Evolutionary conservation across 805 yeast species (phyloP), one percentile per base, ranked within the genome.

Genomic region (Lachancea cidri): DNA sequence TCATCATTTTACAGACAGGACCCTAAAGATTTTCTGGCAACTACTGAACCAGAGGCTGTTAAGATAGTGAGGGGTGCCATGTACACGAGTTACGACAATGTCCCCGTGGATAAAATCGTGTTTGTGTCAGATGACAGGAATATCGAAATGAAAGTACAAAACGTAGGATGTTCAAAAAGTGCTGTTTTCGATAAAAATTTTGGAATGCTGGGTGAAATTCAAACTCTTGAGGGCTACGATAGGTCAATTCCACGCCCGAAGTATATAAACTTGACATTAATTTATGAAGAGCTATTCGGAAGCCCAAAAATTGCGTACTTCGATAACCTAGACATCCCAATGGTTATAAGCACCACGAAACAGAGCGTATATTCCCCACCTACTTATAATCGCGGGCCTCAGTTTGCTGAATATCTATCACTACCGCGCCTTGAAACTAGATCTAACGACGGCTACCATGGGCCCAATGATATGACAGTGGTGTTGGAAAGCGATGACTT

Each of bases 341-440:
- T 22, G 27, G 27, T 22, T 7, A 11, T 22, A 7, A 22, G 27
- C 27, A 22, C 9, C 27, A n/a, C n/a, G n/a, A n/a, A n/a, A n/a
- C n/a, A 8, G 13, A 24, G 29, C 29, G 13, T 24, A 13, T 24
- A 13, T 24, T 9, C 29, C 13, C 29, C 11, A 24, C 29, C 8
- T 8, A 8, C 11, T 8, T 8, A 8, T 8, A 6, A 8, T 6
- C 33, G 33, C 17, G 17, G n/a, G 8, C 14, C n/a, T 6, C 14
- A n/a, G 14, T 11, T 32, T 16, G 19, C 20, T 17, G 35, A 32
- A 16, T 17, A 9, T 32, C 29, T 37, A 6, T 13, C 17, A 5
- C 22, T 29, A 2, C 38, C 38, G 9, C 37, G 29, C 13, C 11
- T 42, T 13, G 45, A 42, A 17, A 36, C 38, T 4, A 42, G 45